Evolutionary conservation across 2,329 filamentous ascomycete genomes (phyloP).

Genomic region (Colletotrichum sp.): DNA sequence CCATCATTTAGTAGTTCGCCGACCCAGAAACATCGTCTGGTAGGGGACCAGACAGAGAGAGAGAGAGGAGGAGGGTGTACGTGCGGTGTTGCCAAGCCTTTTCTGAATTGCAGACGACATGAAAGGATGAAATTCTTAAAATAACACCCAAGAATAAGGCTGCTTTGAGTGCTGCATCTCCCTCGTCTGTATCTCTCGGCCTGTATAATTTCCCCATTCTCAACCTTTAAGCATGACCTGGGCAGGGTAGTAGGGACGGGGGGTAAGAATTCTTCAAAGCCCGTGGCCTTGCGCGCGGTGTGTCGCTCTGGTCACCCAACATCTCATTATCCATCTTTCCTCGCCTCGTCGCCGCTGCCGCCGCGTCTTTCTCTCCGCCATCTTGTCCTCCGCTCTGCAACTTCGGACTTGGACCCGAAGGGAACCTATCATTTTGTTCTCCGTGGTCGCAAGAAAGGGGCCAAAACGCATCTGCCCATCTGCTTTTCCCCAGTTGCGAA

Average conservation of each 20-base stretch:
- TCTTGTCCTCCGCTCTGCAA: not conserved
- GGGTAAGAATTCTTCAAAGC: conserved; percentile 13
- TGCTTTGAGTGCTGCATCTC: conserved; percentile 10
- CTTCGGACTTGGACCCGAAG: conserved; percentile 12
- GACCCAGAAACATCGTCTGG: not conserved
- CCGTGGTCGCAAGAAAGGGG: not conserved
- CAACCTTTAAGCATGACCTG: not conserved
- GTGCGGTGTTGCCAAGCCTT: not conserved
- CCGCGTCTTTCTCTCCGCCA: not conserved
- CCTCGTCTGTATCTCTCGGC: conserved; percentile 1
- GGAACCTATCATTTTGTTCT: not conserved
- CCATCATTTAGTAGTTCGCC: not conserved
- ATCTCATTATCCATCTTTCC: conserved; percentile 6
- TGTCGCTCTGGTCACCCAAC: not conserved
- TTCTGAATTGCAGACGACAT: conserved; percentile 3
- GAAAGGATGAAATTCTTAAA: conserved; percentile 10
- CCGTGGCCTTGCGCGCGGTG: not conserved
- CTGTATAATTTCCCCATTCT: not conserved
- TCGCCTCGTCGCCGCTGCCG: not conserved
- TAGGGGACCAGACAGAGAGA: not conserved
- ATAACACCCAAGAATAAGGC: not conserved
- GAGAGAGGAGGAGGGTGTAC: not conserved
- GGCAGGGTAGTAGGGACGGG: not conserved
- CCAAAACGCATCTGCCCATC: not conserved
- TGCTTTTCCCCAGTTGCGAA: conserved; percentile 1